Evolutionary conservation across 768 basidiomycete genomes (phyloP), one percentile per base, ranked within the genome.

Genomic region (Psilocybe subaeruginosa): DNA sequence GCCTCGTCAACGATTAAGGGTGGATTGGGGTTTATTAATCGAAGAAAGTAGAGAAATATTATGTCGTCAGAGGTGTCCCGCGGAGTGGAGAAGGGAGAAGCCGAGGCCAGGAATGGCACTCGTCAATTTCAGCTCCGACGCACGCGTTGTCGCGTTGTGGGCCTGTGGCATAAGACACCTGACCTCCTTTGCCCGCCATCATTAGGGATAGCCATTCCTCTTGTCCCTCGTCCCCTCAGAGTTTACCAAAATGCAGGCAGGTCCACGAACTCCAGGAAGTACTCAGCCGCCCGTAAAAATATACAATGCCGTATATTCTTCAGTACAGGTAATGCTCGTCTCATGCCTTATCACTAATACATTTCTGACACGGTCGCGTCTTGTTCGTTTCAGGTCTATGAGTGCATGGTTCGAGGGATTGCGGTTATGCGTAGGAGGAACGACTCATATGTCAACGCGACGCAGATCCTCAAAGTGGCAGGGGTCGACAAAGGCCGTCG

Each of bases 401-500:
- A 99, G 77, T 97, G 95, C 71, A 97, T 98, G 94, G 91, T 97
- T 66, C 85, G 97, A 69, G 96, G 96, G 41, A 98, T 98, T 71
- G 97, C 97, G 1, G 97, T 99, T 67, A 99, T 99, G 97, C 88
- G 97, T 55, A 82, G 97, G 71, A 88, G 95, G 69, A 87, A 87
- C 55, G 97, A 99, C 76, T 95, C 93, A 69, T 99, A 85, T 73
- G 92, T 99, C 65, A 99, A 99, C 80, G 97, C 97, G 68, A 99
- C 97, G 2, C 97, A 99, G 75, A 98, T 99, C 63, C 87, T 99
- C 67, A 99, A 99, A 77, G 97, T 99, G 41, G 96, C 97, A 5
- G 97, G 97, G 45, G 92, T 99, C 63, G 95, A 97, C 79, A 99
- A 99, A 76, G 95, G 95, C 1, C 86, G 91, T 47, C 85, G 97